Percentiles rank a stretch among this genome's conserved stretches.
Conservation (phyloP, 176 grass and related monocot genomes). For the Triticum dicoccoides region DNA sequence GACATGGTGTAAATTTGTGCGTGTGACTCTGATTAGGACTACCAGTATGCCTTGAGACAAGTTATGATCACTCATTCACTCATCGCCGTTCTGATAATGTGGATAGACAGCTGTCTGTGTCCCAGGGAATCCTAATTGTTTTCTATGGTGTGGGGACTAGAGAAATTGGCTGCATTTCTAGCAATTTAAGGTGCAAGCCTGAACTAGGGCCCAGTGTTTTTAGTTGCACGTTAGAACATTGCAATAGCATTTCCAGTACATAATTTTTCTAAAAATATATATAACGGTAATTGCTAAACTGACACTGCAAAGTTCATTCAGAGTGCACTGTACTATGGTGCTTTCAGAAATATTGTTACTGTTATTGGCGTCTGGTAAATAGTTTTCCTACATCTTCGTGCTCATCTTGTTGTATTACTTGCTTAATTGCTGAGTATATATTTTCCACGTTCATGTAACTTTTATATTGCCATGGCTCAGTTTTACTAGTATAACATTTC, state of each 20-base stretch:
- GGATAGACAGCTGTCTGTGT: constrained; percentile 25
- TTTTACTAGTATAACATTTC: not conserved
- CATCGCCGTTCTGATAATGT: not conserved
- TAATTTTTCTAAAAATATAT: not conserved
- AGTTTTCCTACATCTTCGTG: not conserved
- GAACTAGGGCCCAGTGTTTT: not conserved
- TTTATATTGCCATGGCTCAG: not conserved
- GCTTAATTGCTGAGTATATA: not conserved
- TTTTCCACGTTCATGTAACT: not conserved
- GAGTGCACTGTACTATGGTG: not conserved
- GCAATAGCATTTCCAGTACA: not conserved
- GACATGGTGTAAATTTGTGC: not conserved
- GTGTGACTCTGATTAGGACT: constrained; percentile 1
- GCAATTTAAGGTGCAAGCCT: constrained; percentile 12
- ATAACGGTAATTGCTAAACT: not conserved
- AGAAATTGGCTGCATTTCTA: constrained; percentile 9
- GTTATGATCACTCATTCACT: constrained; percentile 19
- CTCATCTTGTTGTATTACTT: not conserved
- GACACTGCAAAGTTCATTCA: not conserved
- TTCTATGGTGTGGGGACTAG: constrained; percentile 13
- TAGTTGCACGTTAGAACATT: constrained; percentile 8
- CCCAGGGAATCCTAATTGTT: constrained; percentile 28
- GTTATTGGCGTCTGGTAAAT: not conserved
- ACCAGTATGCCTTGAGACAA: constrained; percentile 12
- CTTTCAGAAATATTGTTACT: not conserved